phyloP scores from a whole-genome alignment of 306 rosid genomes.

The Castanea sativa region DNA sequence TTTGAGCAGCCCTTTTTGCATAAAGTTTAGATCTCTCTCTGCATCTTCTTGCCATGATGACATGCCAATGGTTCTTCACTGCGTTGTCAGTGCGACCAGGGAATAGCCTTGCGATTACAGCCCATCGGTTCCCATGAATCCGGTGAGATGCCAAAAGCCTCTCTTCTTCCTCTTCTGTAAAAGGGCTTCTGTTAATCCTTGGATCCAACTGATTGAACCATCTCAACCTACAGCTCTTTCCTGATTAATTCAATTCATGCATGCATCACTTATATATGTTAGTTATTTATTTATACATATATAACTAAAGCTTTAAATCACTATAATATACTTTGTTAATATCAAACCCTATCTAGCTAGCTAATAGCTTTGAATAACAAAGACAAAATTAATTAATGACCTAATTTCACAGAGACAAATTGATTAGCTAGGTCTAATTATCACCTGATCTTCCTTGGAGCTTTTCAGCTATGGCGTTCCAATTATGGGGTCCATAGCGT shows the following conservation, averaged over 20 bases:
- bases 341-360: not conserved
- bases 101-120: slow-evolving; percentile 84
- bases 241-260: slow-evolving; percentile 27
- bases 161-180: slow-evolving; percentile 89
- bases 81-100: slow-evolving; percentile 96
- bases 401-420: not conserved
- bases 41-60: slow-evolving; percentile 80
- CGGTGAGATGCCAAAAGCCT: slow-evolving; percentile 70
- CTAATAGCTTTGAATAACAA: not conserved
- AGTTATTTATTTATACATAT: not conserved
- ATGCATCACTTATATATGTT: not conserved
- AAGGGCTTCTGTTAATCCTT: slow-evolving; percentile 77
- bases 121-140: slow-evolving; percentile 89
- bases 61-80: slow-evolving; percentile 98
- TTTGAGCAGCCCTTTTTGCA: slow-evolving; percentile 36
- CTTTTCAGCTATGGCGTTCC: slow-evolving; percentile 98
- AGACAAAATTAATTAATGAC: not conserved
- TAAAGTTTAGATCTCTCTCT: slow-evolving; percentile 56
- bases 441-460: slow-evolving; percentile 95
- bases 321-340: not conserved
- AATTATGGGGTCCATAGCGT: slow-evolving; percentile 94
- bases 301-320: not conserved
- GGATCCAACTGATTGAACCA: slow-evolving; percentile 98
- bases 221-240: slow-evolving; percentile 96
- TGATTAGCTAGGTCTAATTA: not conserved